A percentile compares a stretch with the other conserved stretches of the same genome.
phyloP scores from a whole-genome alignment of 2,329 filamentous ascomycete genomes.

The Talaromyces sp. region DNA sequence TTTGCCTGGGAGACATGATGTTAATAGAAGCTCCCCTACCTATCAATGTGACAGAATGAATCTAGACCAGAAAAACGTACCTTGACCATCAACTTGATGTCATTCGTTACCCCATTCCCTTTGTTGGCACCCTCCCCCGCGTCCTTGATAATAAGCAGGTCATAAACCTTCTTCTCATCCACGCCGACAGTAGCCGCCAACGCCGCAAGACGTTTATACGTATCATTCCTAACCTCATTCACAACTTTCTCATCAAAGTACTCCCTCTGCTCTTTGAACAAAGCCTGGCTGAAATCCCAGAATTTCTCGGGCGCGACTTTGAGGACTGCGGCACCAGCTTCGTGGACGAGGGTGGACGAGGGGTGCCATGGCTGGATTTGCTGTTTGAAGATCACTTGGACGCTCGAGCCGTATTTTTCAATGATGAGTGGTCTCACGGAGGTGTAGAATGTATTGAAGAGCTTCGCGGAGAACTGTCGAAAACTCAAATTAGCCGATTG shows the following conservation, averaged over 20 bases:
- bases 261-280: conserved; percentile 66
- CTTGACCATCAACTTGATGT: conserved; percentile 80
- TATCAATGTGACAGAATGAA: not conserved
- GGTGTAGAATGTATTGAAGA: conserved; percentile 73
- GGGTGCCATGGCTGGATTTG: conserved; percentile 96
- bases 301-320: conserved; percentile 67
- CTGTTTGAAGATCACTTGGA: conserved; percentile 81
- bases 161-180: conserved; percentile 65
- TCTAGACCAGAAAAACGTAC: conserved; percentile 43
- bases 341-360: conserved; percentile 65
- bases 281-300: conserved; percentile 69
- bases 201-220: conserved; percentile 73
- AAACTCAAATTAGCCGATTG: not conserved
- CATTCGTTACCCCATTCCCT: conserved; percentile 78
- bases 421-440: conserved; percentile 62
- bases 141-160: conserved; percentile 64
- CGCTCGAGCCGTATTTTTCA: conserved; percentile 55
- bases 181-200: conserved; percentile 67
- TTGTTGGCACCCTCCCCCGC: conserved; percentile 64
- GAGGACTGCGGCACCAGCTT: conserved; percentile 79
- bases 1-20: conserved; percentile 43
- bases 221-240: conserved; percentile 77
- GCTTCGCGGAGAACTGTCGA: conserved; percentile 57
- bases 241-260: conserved; percentile 86
- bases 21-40: conserved; percentile 10